These are phyloP conservation scores for Kappamyces sp. DNA, from an alignment of 192 early-diverging fungal genomes.

Conservation along the genomic window DNA sequence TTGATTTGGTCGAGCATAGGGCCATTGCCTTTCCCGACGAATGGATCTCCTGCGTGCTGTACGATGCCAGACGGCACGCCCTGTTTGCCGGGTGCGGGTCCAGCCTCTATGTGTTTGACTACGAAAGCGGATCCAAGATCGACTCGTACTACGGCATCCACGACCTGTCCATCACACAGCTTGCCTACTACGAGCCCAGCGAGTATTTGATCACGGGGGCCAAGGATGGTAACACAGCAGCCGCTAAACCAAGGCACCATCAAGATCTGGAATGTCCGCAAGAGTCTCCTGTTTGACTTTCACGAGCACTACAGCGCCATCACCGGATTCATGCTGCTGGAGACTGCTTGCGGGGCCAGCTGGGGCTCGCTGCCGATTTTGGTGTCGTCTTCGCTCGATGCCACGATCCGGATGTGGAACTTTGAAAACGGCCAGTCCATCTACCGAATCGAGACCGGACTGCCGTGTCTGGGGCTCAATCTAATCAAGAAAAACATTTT, in stretches of 20 bases:
- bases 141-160: constrained; percentile 33
- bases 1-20: constrained; percentile 17
- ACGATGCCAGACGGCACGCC: constrained; percentile 17
- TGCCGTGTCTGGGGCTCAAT: constrained; percentile 23
- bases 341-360: constrained; percentile 26
- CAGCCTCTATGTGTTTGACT: constrained; percentile 32
- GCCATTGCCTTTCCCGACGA: constrained; percentile 19
- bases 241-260: constrained; percentile 23
- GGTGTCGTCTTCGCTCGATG: constrained; percentile 38
- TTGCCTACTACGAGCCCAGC: constrained; percentile 34
- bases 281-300: constrained; percentile 33
- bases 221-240: constrained; percentile 30
- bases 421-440: constrained; percentile 35
- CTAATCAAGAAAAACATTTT: constrained; percentile 31
- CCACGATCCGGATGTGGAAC: constrained; percentile 42
- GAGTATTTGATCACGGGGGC: constrained; percentile 41
- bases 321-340: constrained; percentile 31
- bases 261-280: constrained; percentile 39
- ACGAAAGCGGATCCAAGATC: constrained; percentile 20
- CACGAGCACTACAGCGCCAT: constrained; percentile 33
- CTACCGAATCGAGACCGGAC: constrained; percentile 27
- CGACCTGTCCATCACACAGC: constrained; percentile 32
- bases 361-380: constrained; percentile 28
- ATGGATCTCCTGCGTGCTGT: constrained; percentile 32
- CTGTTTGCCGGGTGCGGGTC: constrained; percentile 32